phyloP scores from a whole-genome alignment of 257 asterid species.

The Ehretia macrophylla region DNA sequence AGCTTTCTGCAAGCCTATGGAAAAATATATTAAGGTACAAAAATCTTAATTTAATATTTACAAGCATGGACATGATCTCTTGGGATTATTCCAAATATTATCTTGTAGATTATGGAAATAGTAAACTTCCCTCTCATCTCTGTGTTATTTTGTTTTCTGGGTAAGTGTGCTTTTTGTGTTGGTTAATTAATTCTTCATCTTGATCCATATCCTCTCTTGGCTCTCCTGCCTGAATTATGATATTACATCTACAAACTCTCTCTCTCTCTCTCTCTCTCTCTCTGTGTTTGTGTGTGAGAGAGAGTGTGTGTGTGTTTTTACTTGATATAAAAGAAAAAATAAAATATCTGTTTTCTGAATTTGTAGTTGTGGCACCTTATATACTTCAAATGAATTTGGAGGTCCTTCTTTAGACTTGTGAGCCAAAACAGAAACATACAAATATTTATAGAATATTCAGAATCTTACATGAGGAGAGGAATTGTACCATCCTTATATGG shows the following conservation, averaged over 20 bases:
- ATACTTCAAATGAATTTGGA: too few relatives aligned
- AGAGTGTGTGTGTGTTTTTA: too few relatives aligned
- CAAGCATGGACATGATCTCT: slow-evolving; percentile 23
- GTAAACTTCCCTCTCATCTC: slow-evolving; percentile 7
- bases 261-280: too few relatives aligned
- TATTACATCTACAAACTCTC: too few relatives aligned
- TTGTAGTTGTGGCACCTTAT: too few relatives aligned
- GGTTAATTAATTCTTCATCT: slow-evolving; percentile 10
- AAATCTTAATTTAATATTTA: slow-evolving; percentile 5
- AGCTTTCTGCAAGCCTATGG: slow-evolving; percentile 59
- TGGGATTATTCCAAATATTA: slow-evolving; percentile 36
- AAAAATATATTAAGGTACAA: slow-evolving; percentile 35
- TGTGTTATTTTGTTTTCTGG: slow-evolving; percentile 19
- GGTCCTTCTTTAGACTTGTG: background rate
- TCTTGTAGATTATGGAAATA: slow-evolving; percentile 21
- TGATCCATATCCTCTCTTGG: slow-evolving; percentile 10
- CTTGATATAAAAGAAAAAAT: too few relatives aligned
- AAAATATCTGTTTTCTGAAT: too few relatives aligned
- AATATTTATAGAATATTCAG: background rate
- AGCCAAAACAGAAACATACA: background rate
- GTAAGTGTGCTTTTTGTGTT: slow-evolving; percentile 1
- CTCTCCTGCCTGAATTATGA: slow-evolving; percentile 3
- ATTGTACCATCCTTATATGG: background rate
- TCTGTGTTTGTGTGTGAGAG: too few relatives aligned
- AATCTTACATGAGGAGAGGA: background rate